Percentiles rank a stretch among this genome's conserved stretches.
Conservation (phyloP, 768 basidiomycete genomes). For the Serendipita sp. region DNA sequence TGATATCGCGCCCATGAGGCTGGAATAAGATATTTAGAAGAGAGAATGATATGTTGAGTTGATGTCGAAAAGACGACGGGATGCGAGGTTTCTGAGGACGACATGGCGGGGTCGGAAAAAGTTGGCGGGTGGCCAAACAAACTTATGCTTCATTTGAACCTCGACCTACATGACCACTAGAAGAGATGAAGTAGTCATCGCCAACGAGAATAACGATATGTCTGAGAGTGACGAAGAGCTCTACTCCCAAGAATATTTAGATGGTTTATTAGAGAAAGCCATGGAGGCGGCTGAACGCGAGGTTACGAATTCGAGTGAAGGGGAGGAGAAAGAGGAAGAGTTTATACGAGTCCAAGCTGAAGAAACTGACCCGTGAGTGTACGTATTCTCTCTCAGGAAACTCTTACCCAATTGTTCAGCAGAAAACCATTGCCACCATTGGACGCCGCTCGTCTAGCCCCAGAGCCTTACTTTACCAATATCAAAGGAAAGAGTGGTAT, state of each 20-base stretch:
- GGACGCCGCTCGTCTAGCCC: conserved; percentile 43
- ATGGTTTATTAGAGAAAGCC: conserved; percentile 47
- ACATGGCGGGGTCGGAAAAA: conserved; percentile 5
- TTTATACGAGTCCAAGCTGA: conserved; percentile 23
- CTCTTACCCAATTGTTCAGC: conserved; percentile 6
- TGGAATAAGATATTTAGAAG: conserved; percentile 88
- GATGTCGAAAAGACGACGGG: conserved; percentile 62
- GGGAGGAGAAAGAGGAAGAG: conserved; percentile 15
- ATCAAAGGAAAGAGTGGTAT: conserved; percentile 27
- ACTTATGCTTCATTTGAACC: neutral
- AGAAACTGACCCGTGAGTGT: conserved; percentile 11
- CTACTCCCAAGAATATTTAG: conserved; percentile 39
- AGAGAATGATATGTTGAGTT: conserved; percentile 55
- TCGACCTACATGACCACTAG: neutral
- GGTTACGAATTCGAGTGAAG: conserved; percentile 7
- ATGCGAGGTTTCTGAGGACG: neutral
- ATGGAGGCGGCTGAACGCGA: conserved; percentile 30
- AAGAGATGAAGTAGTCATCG: neutral
- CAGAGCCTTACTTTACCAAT: conserved; percentile 46
- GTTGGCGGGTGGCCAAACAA: neutral
- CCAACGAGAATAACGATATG: conserved; percentile 9
- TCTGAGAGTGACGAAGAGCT: conserved; percentile 23
- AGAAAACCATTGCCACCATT: conserved; percentile 44
- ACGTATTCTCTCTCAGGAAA: neutral
- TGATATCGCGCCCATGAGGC: conserved; percentile 85